phyloP scores from a whole-genome alignment of 2,329 filamentous ascomycete genomes.

The Tolypocladium inflatum region DNA sequence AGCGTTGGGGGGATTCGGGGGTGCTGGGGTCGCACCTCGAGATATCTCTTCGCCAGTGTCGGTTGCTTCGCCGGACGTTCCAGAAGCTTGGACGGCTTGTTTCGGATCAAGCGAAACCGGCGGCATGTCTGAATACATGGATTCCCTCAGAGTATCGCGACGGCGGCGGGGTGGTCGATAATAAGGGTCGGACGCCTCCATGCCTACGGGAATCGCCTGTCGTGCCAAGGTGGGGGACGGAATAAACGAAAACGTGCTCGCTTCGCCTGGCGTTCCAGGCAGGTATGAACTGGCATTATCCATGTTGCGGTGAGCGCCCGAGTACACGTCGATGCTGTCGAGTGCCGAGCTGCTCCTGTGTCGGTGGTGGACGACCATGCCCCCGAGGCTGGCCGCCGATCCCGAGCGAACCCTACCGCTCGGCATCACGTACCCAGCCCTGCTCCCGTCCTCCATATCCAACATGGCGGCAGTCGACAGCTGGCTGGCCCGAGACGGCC shows the following conservation, averaged over 20 bases:
- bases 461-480: slow-evolving; percentile 78
- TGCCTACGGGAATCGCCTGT: slow-evolving; percentile 34
- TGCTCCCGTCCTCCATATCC: slow-evolving; percentile 54
- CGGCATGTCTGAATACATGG: slow-evolving; percentile 20
- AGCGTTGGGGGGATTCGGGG: slow-evolving; percentile 11
- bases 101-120: slow-evolving; percentile 23
- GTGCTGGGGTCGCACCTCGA: slow-evolving; percentile 34
- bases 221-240: slow-evolving; percentile 43
- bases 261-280: slow-evolving; percentile 64
- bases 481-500: slow-evolving; percentile 67
- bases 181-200: slow-evolving; percentile 63
- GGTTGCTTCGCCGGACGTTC: slow-evolving; percentile 23
- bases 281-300: slow-evolving; percentile 57
- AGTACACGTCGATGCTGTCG: slow-evolving; percentile 39
- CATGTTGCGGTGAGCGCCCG: slow-evolving; percentile 34
- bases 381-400: slow-evolving; percentile 49
- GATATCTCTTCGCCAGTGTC: slow-evolving; percentile 32
- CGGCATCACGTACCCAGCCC: slow-evolving; percentile 46
- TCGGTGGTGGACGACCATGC: slow-evolving; percentile 31
- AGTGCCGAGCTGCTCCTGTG: slow-evolving; percentile 47
- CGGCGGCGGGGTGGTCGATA: slow-evolving; percentile 76
- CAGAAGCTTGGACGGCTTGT: slow-evolving; percentile 25
- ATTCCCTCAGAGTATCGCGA: slow-evolving; percentile 46
- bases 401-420: slow-evolving; percentile 49
- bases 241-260: slow-evolving; percentile 64